A percentile compares a stretch with the other conserved stretches of the same genome.
Conservation (phyloP, 2,329 filamentous ascomycete species). For the Apiospora pterosperma region DNA sequence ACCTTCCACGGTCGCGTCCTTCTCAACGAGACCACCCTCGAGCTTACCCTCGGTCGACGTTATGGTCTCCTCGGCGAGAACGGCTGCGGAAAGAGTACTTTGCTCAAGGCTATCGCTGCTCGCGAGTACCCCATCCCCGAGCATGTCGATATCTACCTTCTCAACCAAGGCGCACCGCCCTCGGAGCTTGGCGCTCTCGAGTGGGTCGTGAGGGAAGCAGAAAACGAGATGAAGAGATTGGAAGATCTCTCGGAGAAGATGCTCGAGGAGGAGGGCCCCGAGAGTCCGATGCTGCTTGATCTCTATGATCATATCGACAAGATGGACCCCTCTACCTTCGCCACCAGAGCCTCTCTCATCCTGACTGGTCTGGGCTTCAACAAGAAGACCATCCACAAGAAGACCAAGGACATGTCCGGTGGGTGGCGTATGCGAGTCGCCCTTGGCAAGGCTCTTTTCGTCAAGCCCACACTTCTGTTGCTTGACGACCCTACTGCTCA, state of each 20-base stretch:
- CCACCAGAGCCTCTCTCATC: slow-evolving; percentile 92
- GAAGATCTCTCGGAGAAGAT: slow-evolving; percentile 87
- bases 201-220: slow-evolving; percentile 94
- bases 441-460: slow-evolving; percentile 94
- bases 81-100: slow-evolving; percentile 98
- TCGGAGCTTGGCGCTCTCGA: slow-evolving; percentile 88
- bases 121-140: slow-evolving; percentile 96
- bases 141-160: slow-evolving; percentile 95
- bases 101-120: slow-evolving; percentile 89
- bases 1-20: slow-evolving; percentile 98
- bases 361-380: slow-evolving; percentile 99
- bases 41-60: slow-evolving; percentile 86
- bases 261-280: slow-evolving; percentile 87
- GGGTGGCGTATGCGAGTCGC: slow-evolving; percentile 99
- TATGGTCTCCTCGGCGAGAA: slow-evolving; percentile 98
- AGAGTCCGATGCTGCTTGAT: slow-evolving; percentile 85
- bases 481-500: slow-evolving; percentile 98
- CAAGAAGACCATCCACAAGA: slow-evolving; percentile 96
- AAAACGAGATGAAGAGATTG: slow-evolving; percentile 81
- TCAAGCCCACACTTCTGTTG: slow-evolving; percentile 91
- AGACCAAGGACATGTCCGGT: slow-evolving; percentile 99
- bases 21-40: slow-evolving; percentile 88
- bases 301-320: slow-evolving; percentile 99
- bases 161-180: slow-evolving; percentile 94
- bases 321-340: slow-evolving; percentile 98